Conservation (phyloP, 2,329 filamentous ascomycete genomes). For the Neonectria sp. region DNA sequence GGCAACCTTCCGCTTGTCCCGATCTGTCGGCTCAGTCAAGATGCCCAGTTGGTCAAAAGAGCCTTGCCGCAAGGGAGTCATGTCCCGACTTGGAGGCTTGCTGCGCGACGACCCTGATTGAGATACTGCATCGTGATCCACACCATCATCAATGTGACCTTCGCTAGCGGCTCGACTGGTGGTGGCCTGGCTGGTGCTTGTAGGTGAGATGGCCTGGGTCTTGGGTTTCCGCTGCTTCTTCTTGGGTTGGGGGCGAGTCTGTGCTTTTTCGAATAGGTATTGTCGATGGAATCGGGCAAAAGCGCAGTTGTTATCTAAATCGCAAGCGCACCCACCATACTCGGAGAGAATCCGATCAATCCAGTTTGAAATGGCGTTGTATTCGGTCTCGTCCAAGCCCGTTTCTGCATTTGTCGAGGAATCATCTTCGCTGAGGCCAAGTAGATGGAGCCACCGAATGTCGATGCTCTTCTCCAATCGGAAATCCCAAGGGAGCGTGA, state of each 20-base stretch:
- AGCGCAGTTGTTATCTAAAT: slow-evolving; percentile 73
- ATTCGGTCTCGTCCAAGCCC: slow-evolving; percentile 72
- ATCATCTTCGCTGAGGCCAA: slow-evolving; percentile 76
- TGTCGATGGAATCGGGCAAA: slow-evolving; percentile 75
- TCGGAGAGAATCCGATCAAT: slow-evolving; percentile 80
- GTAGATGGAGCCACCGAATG: slow-evolving; percentile 69
- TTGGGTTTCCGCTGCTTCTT: slow-evolving; percentile 71
- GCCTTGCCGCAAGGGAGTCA: slow-evolving; percentile 73
- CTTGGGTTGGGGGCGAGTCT: slow-evolving; percentile 57
- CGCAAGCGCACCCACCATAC: slow-evolving; percentile 85
- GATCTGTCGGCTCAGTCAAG: slow-evolving; percentile 75
- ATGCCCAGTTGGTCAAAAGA: slow-evolving; percentile 73
- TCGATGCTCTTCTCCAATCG: slow-evolving; percentile 70
- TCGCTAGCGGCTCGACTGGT: slow-evolving; percentile 77
- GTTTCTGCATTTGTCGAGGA: slow-evolving; percentile 63
- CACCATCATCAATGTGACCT: slow-evolving; percentile 68
- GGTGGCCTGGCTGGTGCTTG: slow-evolving; percentile 72
- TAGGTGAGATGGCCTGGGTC: slow-evolving; percentile 71
- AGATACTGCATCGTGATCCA: slow-evolving; percentile 65
- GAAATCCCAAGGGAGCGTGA: slow-evolving; percentile 79
- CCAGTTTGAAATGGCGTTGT: slow-evolving; percentile 73
- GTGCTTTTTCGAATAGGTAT: slow-evolving; percentile 64
- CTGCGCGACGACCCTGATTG: slow-evolving; percentile 69
- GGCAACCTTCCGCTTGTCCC: slow-evolving; percentile 77
- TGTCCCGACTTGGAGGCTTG: slow-evolving; percentile 77